A percentile compares a stretch with the other conserved stretches of the same genome.
These are phyloP conservation scores for Papiliotrema terrestris DNA, from an alignment of 1,284 basidiomycete genomes.

Conservation along the genomic window DNA sequence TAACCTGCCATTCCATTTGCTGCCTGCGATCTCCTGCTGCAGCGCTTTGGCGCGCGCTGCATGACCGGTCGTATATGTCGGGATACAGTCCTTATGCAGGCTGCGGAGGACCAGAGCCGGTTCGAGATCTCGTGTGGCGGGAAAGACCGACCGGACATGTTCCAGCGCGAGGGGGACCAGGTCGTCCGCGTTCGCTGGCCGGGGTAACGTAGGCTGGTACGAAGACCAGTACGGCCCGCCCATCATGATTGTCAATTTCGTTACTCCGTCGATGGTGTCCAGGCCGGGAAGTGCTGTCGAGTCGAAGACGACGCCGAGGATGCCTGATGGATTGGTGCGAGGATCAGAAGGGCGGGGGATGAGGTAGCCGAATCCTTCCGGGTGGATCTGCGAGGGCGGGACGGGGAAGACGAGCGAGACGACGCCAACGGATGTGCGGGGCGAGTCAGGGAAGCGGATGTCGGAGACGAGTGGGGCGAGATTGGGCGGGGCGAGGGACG, in stretches of 20 bases:
- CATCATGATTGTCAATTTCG: slow-evolving; percentile 86
- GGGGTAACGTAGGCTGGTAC: slow-evolving; percentile 21
- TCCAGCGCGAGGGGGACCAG: slow-evolving; percentile 46
- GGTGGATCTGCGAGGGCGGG: slow-evolving; percentile 56
- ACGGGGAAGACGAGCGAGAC: slow-evolving; percentile 60
- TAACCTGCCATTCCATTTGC: slow-evolving; percentile 60
- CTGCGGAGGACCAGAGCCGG: slow-evolving; percentile 56
- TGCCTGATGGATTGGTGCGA: slow-evolving; percentile 49
- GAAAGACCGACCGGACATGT: slow-evolving; percentile 56
- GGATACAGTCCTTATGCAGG: slow-evolving; percentile 72
- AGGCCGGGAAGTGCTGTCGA: slow-evolving; percentile 68
- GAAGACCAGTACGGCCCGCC: slow-evolving; percentile 70
- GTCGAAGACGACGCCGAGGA: slow-evolving; percentile 82
- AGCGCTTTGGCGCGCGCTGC: slow-evolving; percentile 64
- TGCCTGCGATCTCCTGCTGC: slow-evolving; percentile 50
- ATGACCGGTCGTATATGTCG: slow-evolving; percentile 74
- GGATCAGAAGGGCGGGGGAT: slow-evolving; percentile 67
- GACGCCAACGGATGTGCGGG: slow-evolving; percentile 62
- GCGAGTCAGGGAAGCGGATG: slow-evolving; percentile 54
- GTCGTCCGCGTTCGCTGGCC: slow-evolving; percentile 15
- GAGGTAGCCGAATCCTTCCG: slow-evolving; percentile 89
- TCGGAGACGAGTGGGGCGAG: slow-evolving; percentile 31
- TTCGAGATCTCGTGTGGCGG: slow-evolving; percentile 39
- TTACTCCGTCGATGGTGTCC: slow-evolving; percentile 51
- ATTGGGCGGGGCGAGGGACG: slow-evolving; percentile 22